Conservation (phyloP, 257 asterid genomes). For the Solanum chmielewskii region DNA sequence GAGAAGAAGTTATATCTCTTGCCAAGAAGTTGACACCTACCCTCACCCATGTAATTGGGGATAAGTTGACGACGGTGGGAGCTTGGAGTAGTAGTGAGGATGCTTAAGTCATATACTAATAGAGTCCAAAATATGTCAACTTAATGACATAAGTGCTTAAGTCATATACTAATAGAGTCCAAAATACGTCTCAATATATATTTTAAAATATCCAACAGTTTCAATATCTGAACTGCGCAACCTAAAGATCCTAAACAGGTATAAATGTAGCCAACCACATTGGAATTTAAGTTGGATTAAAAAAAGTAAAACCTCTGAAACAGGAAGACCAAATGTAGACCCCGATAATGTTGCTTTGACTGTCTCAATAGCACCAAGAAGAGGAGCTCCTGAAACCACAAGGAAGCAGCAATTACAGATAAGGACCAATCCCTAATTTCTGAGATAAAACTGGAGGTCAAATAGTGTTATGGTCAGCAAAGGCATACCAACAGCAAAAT, state of each 20-base stretch:
- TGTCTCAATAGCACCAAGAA: constrained; percentile 83
- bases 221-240: not conserved
- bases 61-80: not conserved
- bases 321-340: constrained; percentile 80
- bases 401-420: constrained; percentile 5
- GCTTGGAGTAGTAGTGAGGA: not conserved
- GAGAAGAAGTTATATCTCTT: not conserved
- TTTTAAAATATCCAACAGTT: not conserved
- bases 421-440: constrained; percentile 1
- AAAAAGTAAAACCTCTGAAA: constrained; percentile 66
- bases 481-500: constrained; percentile 95
- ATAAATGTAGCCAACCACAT: not conserved
- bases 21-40: not conserved
- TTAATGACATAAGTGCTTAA: not conserved
- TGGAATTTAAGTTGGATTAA: not conserved
- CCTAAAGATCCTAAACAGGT: not conserved
- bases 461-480: constrained; percentile 6
- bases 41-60: not conserved
- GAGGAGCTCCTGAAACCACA: constrained; percentile 73
- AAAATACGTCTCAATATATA: not conserved
- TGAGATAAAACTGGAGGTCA: not conserved
- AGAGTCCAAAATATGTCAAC: not conserved
- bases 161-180: not conserved
- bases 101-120: not conserved
- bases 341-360: constrained; percentile 82